Evolutionary conservation across 352 stramenopile genomes (phyloP).

Genomic region (Peronosclerospora sorghi): DNA sequence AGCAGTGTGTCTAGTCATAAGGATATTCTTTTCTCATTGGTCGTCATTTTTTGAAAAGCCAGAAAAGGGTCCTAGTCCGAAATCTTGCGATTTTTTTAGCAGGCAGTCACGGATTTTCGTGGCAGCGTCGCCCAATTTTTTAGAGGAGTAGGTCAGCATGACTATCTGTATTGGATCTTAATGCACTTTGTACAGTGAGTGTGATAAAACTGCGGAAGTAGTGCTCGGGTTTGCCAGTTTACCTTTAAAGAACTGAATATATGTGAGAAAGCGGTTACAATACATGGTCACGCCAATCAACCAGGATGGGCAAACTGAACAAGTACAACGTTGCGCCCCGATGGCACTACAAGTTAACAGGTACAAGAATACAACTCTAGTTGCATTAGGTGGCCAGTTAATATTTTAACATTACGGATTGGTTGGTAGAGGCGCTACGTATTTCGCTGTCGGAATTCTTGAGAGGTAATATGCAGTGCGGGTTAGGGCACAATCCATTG

Average conservation of each 20-base stretch:
- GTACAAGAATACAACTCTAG: no score
- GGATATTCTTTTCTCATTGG: slow-evolving; percentile 13
- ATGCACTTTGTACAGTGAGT: no score
- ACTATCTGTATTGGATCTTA: slow-evolving; percentile 1
- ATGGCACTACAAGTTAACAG: no score
- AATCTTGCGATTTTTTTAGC: slow-evolving; percentile 3
- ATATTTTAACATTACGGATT: no score
- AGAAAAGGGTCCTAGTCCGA: not conserved
- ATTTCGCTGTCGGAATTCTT: no score
- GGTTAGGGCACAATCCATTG: slow-evolving; percentile 4
- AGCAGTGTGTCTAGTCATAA: slow-evolving; percentile 15
- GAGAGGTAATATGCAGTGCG: no score
- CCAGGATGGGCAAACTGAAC: no score
- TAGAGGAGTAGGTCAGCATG: slow-evolving; percentile 7
- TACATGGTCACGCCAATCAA: no score
- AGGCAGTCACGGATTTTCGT: slow-evolving; percentile 22
- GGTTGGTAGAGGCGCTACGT: no score
- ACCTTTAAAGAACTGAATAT: not conserved
- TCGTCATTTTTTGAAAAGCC: not conserved
- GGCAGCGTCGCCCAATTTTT: slow-evolving; percentile 16
- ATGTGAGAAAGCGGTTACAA: not conserved
- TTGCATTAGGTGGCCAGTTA: no score
- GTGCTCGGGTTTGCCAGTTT: not conserved
- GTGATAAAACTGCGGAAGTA: no score
- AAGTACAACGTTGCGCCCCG: no score